Evolutionary conservation across 2,329 filamentous ascomycete genomes (phyloP), one percentile per base, ranked within the genome.

Genomic region (Ascocoryne sarcoides): DNA sequence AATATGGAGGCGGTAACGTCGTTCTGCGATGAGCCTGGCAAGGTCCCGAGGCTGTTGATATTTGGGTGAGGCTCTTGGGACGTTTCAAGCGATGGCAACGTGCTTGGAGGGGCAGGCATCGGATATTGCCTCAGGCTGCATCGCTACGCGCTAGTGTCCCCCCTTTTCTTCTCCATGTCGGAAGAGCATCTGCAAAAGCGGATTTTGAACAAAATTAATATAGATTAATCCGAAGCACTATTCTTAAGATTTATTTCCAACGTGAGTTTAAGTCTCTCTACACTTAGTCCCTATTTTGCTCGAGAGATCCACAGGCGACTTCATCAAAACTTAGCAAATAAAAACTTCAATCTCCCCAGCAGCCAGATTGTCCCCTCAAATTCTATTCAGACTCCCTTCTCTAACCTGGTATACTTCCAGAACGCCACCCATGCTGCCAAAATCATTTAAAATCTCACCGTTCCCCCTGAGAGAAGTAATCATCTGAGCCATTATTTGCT

Each of bases 351-450:
- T n/a, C n/a, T n/a, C n/a, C n/a, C n/a, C n/a, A n/a, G n/a, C n/a
- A n/a, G n/a, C n/a, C n/a, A n/a, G n/a, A n/a, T n/a, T n/a, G n/a
- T n/a, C n/a, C n/a, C n/a, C n/a, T 26, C 7, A 26, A 26, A 26
- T 26, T 26, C 7, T 26, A 7, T 12, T 7, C 23, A 26, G 12
- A 60, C 58, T 4, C 53, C 49, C 15, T 52, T 63, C 3, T 50
- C 44, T 0, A 52, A 58, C 12, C 45, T 45, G 1, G 55, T 52
- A 2, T 51, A 52, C 21, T 52, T 53, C 7, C 53, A 56, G 32
- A 51, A 51, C 36, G 39, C 37, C n/a, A 45, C 48, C 20, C 43
- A 42, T 4, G 50, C 52, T 4, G 51, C 53, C 4, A 51, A 58
- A 48, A 51, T 56, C 2, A 40, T 39, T 10, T 50, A 49, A 30